A percentile compares a stretch with the other conserved stretches of the same genome.
These are phyloP conservation scores for Axilococcus clingmanii DNA, from an alignment of 139 green algal species.

Conservation along the genomic window DNA sequence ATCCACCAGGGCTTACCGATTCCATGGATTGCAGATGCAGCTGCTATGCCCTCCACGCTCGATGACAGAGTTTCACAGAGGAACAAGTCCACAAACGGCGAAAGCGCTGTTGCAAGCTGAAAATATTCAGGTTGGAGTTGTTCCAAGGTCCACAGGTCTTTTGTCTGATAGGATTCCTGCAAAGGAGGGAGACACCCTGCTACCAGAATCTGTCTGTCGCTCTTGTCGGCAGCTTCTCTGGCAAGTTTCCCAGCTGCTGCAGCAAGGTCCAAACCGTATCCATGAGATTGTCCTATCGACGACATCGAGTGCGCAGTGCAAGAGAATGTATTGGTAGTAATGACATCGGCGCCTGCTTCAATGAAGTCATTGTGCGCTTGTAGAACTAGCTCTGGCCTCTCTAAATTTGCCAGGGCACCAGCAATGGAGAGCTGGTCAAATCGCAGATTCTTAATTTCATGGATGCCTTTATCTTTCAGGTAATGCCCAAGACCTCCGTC, in stretches of 20 bases:
- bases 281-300: slow-evolving; percentile 13
- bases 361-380: slow-evolving; percentile 34
- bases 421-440: slow-evolving; percentile 34
- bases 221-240: not conserved
- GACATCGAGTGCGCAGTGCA: slow-evolving; percentile 27
- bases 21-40: slow-evolving; percentile 16
- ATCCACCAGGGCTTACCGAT: slow-evolving; percentile 39
- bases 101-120: slow-evolving; percentile 20
- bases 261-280: slow-evolving; percentile 7
- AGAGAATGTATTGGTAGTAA: slow-evolving; percentile 52
- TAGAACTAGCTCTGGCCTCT: slow-evolving; percentile 22
- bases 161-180: slow-evolving; percentile 16
- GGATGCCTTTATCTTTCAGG: slow-evolving; percentile 15
- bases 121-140: slow-evolving; percentile 34
- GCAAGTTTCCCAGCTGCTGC: slow-evolving; percentile 3
- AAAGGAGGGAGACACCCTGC: slow-evolving; percentile 21
- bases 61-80: slow-evolving; percentile 48
- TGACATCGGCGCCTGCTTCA: slow-evolving; percentile 25
- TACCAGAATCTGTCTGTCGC: not conserved
- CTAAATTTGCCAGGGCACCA: slow-evolving; percentile 30
- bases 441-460: slow-evolving; percentile 2
- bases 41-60: slow-evolving; percentile 26
- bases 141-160: slow-evolving; percentile 4
- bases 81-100: slow-evolving; percentile 35
- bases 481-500: slow-evolving; percentile 30